A percentile compares a stretch with the other conserved stretches of the same genome.
Conservation (phyloP, 2,329 filamentous ascomycete genomes). For the Curvularia verruculosa region DNA sequence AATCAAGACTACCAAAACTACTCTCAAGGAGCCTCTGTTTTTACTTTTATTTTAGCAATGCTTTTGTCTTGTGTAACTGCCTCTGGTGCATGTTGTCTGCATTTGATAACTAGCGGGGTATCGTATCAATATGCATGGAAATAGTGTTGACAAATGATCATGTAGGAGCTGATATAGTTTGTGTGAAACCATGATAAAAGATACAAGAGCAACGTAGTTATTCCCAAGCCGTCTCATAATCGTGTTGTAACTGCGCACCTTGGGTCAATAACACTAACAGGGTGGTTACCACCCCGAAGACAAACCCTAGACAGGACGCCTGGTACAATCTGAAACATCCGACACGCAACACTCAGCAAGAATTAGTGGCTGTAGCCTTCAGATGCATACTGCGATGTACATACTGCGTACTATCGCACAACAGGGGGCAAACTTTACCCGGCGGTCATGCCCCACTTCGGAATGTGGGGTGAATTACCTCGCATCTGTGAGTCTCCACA, state of each 20-base stretch:
- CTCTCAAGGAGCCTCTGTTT: background rate
- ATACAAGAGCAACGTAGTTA: background rate
- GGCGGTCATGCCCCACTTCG: constrained; percentile 34
- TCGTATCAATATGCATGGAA: background rate
- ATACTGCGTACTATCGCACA: background rate
- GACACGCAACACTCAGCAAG: background rate
- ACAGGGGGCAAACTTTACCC: constrained; percentile 24
- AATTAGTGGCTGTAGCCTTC: background rate
- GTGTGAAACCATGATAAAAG: too few species aligned
- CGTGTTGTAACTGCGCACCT: background rate
- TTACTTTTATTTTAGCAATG: too few species aligned
- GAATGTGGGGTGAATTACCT: constrained; percentile 34
- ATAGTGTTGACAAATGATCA: too few species aligned
- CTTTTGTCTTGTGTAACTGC: too few species aligned
- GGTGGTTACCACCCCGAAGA: background rate
- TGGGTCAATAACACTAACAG: background rate
- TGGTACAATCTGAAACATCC: background rate
- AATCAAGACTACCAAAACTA: background rate
- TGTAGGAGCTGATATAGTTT: too few species aligned
- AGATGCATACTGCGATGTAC: background rate
- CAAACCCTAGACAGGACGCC: background rate
- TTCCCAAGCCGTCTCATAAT: background rate
- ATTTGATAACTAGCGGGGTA: background rate
- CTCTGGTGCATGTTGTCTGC: background rate
- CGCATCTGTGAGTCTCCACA: background rate